A percentile compares a stretch with the other conserved stretches of the same genome.
These are phyloP conservation scores for Delphinella strobiligena DNA, from an alignment of 2,329 filamentous ascomycete genomes.

Conservation along the genomic window DNA sequence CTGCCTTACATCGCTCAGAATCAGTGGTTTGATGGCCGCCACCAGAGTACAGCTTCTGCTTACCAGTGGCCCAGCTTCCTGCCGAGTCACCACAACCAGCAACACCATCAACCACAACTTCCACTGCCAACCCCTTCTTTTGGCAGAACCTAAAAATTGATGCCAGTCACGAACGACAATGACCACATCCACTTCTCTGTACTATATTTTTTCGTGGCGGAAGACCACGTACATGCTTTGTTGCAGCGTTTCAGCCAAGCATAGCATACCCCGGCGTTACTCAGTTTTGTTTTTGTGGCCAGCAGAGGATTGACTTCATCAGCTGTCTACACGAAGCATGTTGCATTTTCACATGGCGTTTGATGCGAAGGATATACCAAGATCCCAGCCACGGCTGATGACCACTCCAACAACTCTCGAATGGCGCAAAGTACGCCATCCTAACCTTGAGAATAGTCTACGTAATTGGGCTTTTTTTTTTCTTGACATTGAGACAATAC, in stretches of 20 bases:
- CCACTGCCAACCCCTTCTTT: not conserved
- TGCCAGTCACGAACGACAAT: not conserved
- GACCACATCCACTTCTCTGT: too few relatives aligned
- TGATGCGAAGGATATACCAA: too few relatives aligned
- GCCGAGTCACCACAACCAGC: not conserved
- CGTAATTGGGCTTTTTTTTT: too few relatives aligned
- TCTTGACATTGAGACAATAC: too few relatives aligned
- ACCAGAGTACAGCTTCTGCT: constrained; percentile 9
- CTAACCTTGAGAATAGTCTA: too few relatives aligned
- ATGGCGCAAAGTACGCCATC: too few relatives aligned
- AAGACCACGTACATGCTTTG: too few relatives aligned
- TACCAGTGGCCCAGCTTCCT: constrained; percentile 3
- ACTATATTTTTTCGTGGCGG: too few relatives aligned
- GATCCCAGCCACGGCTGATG: too few relatives aligned
- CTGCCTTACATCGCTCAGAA: constrained; percentile 29
- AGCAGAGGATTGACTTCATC: not conserved
- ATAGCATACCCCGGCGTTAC: not conserved
- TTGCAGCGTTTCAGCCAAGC: not conserved
- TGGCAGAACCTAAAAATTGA: not conserved
- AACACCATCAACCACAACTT: not conserved
- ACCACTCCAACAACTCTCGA: too few relatives aligned
- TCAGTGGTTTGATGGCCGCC: constrained; percentile 22
- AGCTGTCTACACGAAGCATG: not conserved
- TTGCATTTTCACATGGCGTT: too few relatives aligned
- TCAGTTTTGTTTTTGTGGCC: not conserved